Evolutionary conservation across 495 filamentous ascomycete genomes (phyloP).

Genomic region (Neurospora intermedia): DNA sequence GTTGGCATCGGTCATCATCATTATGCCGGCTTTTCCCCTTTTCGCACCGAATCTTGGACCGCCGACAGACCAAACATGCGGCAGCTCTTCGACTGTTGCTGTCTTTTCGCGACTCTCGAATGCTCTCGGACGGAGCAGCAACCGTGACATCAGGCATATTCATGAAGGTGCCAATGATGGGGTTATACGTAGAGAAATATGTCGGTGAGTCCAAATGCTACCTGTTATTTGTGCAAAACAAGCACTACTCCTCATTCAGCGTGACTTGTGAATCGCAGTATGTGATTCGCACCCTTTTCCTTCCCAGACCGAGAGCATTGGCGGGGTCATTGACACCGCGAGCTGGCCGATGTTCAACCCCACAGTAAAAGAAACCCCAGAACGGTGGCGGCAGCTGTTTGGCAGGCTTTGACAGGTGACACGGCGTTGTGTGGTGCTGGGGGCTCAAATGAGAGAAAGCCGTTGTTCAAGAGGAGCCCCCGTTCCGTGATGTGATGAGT

Average conservation of each 20-base stretch:
- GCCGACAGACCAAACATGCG: conserved; percentile 56
- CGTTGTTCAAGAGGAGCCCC: neutral
- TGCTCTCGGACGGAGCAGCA: conserved; percentile 3
- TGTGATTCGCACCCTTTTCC: neutral
- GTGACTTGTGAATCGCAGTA: neutral
- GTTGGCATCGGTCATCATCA: conserved; percentile 45
- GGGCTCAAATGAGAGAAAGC: neutral
- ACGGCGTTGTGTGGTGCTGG: neutral
- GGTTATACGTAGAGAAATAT: neutral
- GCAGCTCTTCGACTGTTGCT: conserved; percentile 31
- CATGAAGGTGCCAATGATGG: neutral
- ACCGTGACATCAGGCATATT: conserved; percentile 8
- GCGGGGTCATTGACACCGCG: neutral
- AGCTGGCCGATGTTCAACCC: neutral
- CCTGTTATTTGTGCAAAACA: conserved; percentile 1
- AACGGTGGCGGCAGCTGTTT: neutral
- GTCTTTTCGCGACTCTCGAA: conserved; percentile 13
- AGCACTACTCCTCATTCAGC: neutral
- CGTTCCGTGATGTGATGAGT: neutral
- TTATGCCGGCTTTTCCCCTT: conserved; percentile 26
- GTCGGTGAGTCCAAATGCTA: neutral
- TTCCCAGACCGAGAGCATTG: neutral
- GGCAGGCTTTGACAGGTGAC: neutral
- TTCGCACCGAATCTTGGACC: conserved; percentile 59
- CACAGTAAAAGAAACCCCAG: neutral